Evolutionary conservation across 2,329 filamentous ascomycete genomes (phyloP), one percentile per base, ranked within the genome.

Genomic region (Chaetomiaceae sp.): DNA sequence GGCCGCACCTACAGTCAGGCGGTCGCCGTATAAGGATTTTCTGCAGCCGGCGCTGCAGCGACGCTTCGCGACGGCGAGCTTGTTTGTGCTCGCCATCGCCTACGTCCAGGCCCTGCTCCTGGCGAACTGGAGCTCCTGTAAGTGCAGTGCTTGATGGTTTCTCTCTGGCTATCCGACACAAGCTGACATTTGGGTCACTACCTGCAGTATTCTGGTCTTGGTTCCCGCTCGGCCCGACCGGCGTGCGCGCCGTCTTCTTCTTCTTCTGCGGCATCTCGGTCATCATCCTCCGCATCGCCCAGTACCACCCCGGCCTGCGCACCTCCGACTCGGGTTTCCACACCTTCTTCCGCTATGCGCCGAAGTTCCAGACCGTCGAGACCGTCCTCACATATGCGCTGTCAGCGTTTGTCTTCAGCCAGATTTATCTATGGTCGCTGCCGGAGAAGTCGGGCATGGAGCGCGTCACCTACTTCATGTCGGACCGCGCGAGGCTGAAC

Each of bases 21-120:
- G 65, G 61, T 69, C 72, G 59, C 72, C 76, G 39, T 95, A 95
- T 68, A 85, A 88, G 73, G 88, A 95, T 70, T 94, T 94, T 65
- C 71, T 96, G 57, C 94, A 91, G 51, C 90, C 91, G 40, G 83
- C 86, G 42, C 73, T 96, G 54, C 91, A 97, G 66, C 78, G 86
- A 59, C 81, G 89, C 59, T 97, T 96, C 68, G 84, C 85, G 39
- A 83, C 82, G 53, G 88, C 88, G 11, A 84, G 85, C 38, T 75
- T 78, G 12, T 70, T 87, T 52, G 73, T 89, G 12, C 68, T 93
- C 9, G 68, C 74, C 38, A 72, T 88, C 46, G 88, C 87, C 61
- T 95, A 93, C 64, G 45, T 78, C 30, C 79, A 88, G 61, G 78
- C 88, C 39, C 67, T 93, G 43, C 64, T 81, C 46, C 75, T 95